These are phyloP conservation scores for Penicillium occitanis DNA, from an alignment of 2,329 filamentous ascomycete genomes.

Conservation along the genomic window DNA sequence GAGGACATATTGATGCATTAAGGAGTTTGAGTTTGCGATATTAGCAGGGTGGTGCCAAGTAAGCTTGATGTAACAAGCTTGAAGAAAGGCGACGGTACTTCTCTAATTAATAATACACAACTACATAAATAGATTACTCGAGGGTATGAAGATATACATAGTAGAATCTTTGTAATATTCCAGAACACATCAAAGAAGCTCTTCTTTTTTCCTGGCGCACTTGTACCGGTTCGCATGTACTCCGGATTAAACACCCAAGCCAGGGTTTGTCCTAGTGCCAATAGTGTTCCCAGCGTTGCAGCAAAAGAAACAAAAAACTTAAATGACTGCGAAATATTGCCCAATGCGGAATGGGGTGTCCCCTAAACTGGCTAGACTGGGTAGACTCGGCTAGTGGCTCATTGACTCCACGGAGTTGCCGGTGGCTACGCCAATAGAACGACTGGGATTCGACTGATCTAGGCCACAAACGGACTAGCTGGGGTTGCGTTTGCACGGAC, in stretches of 20 bases:
- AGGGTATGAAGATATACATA: too few relatives aligned
- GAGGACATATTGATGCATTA: not conserved
- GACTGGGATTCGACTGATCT: not conserved
- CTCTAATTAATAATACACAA: not conserved
- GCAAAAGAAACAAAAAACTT: not conserved
- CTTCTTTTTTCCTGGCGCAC: not conserved
- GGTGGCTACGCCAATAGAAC: not conserved
- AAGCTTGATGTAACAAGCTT: not conserved
- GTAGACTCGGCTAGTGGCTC: not conserved
- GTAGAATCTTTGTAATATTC: not conserved
- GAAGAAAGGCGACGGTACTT: not conserved
- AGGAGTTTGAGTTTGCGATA: not conserved
- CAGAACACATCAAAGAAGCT: slow-evolving; percentile 3
- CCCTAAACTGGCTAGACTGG: not conserved
- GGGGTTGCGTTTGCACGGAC: not conserved
- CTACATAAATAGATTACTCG: not conserved
- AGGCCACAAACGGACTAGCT: not conserved
- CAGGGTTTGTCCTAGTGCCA: not conserved
- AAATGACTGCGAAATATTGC: not conserved
- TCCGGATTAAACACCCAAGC: not conserved
- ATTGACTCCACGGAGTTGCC: not conserved
- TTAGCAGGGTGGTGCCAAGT: slow-evolving; percentile 3
- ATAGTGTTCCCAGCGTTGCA: slow-evolving; percentile 1
- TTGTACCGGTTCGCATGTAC: slow-evolving; percentile 1
- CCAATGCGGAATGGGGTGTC: not conserved